Evolutionary conservation across 371 early-diverging fungal species (phyloP), one percentile per base, ranked within the genome.

Genomic region (Haplosporangium sp.): DNA sequence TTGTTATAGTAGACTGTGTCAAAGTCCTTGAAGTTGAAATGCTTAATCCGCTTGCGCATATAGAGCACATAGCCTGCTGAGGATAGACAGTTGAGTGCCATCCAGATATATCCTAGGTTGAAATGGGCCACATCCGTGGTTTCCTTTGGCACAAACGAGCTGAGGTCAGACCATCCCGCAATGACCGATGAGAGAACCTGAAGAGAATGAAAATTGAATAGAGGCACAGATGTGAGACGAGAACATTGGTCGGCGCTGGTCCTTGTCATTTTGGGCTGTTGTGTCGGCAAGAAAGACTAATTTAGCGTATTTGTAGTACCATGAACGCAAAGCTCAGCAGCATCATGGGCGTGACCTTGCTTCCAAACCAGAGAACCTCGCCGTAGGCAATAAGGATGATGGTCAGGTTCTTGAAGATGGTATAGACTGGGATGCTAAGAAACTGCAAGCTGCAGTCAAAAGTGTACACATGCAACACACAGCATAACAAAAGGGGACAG

Each of bases 1-100:
- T 98, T 99, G 87, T 98, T 97, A 85, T 95, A 99, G 82, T 94
- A 98, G 16, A 99, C 97, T 0, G 97, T 95, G 75, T 99, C 99
- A 80, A 94, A 95, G 74, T 98, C 96, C 82, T 94, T 94, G 64
- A 96, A 95, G 63, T 89, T 89, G 60, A 94, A 92, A 59, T 88
- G 77, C 83, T 92, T 92, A 82, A 98, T 95, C 61, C 90, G 87
- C 73, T 90, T 86, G 79, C 97, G 95, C 92, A 99, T 92, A 64
- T 92, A 90, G 41, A 99, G 83, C 18, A 96, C 92, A 86, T 94
- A 99, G 5, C 89, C 84, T 16, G 99, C 95, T 5, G 99, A 95
- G 2, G 96, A 91, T 12, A 96, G 45, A 80, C 99, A 97, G 85
- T 99, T 99, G 56, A 82, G 51, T 4, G 85, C 69, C 93, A 96